Conservation (phyloP, 192 early-diverging fungal species). For the Coemansia sp. region DNA sequence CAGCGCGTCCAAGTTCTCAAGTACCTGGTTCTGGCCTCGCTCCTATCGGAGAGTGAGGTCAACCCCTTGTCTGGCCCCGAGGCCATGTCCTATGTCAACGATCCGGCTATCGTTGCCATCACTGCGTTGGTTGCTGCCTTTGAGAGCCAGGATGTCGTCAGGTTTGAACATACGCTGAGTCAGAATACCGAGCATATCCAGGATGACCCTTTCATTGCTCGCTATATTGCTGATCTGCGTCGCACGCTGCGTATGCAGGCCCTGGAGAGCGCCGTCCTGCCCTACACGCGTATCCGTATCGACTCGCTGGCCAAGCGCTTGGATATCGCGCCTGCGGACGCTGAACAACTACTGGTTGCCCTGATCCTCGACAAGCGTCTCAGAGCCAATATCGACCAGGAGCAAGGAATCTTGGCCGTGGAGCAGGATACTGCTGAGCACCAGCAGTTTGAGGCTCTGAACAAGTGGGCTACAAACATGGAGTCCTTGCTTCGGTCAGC, state of each 20-base stretch:
- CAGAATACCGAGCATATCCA: constrained; percentile 74
- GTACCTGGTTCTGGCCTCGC: constrained; percentile 94
- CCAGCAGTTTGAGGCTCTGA: constrained; percentile 39
- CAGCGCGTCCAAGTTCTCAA: constrained; percentile 93
- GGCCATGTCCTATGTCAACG: constrained; percentile 94
- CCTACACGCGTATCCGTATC: constrained; percentile 91
- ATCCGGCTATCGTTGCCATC: constrained; percentile 91
- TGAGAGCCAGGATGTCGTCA: constrained; percentile 81
- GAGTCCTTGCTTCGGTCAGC: constrained; percentile 27
- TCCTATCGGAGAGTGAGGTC: constrained; percentile 94
- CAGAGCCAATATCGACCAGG: constrained; percentile 86
- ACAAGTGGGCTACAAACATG: constrained; percentile 36
- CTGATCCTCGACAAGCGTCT: constrained; percentile 90
- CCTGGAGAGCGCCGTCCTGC: constrained; percentile 77
- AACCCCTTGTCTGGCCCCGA: constrained; percentile 98
- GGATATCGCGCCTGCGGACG: constrained; percentile 73
- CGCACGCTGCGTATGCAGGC: constrained; percentile 93
- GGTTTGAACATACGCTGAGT: constrained; percentile 85
- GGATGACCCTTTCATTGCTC: constrained; percentile 86
- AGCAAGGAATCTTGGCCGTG: constrained; percentile 56
- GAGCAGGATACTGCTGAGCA: constrained; percentile 37
- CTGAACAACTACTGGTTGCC: constrained; percentile 81
- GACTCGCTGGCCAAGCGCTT: constrained; percentile 79
- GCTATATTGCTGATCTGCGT: constrained; percentile 89
- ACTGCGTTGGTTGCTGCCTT: constrained; percentile 89